Percentiles rank a stretch among this genome's conserved stretches.
phyloP scores from a whole-genome alignment of 805 yeast species.

The Ogataea pini region DNA sequence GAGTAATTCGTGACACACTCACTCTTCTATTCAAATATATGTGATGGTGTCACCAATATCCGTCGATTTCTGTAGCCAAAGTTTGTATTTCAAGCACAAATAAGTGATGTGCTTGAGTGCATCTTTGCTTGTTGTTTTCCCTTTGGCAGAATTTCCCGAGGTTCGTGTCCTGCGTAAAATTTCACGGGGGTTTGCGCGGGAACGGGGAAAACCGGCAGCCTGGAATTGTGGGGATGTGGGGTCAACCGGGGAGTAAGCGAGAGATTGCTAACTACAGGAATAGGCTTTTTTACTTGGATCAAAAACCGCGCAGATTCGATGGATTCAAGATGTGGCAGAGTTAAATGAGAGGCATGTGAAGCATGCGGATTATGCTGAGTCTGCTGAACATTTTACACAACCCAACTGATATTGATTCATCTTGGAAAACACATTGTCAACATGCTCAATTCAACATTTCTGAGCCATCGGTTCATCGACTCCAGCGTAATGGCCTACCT shows the following conservation, averaged over 20 bases:
- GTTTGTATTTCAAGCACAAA: not conserved
- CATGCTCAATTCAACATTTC: too few species aligned
- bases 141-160: constrained; percentile 1
- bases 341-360: too few species aligned
- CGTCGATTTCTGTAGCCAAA: not conserved
- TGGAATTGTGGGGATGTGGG: not conserved
- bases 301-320: too few species aligned
- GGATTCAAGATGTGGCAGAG: too few species aligned
- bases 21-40: not conserved
- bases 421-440: too few species aligned
- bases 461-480: not conserved
- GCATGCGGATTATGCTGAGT: too few species aligned
- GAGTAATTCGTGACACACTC: not conserved
- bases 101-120: not conserved
- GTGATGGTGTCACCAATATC: not conserved
- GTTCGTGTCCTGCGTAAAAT: constrained; percentile 1
- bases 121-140: constrained; percentile 3
- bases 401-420: too few species aligned
- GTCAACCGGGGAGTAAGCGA: not conserved
- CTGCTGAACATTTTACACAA: too few species aligned
- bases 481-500: not conserved
- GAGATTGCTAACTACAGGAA: too few species aligned
- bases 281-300: too few species aligned
- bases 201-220: constrained; percentile 1
- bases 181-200: constrained; percentile 1